phyloP scores from a whole-genome alignment of 768 basidiomycete genomes.

The Ramaria sp. region DNA sequence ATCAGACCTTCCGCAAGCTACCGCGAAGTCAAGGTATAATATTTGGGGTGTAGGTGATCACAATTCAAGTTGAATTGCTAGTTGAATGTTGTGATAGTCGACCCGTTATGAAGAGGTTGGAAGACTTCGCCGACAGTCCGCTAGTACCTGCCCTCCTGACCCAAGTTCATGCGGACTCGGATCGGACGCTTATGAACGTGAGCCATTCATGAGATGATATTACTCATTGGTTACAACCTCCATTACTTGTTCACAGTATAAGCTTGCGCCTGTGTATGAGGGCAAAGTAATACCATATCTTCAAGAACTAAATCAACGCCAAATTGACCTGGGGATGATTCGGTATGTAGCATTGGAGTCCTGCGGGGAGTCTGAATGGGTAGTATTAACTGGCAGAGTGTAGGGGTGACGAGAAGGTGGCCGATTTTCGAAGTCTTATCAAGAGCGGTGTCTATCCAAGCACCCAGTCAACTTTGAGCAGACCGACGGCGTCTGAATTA shows the following conservation, averaged over 20 bases:
- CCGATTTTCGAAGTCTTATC: conserved; percentile 13
- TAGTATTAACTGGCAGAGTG: not conserved
- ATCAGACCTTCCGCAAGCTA: conserved; percentile 29
- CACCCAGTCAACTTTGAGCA: conserved; percentile 12
- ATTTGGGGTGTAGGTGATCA: conserved; percentile 21
- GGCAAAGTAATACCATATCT: conserved; percentile 22
- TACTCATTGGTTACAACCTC: not conserved
- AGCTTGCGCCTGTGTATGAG: conserved; percentile 18
- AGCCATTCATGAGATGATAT: conserved; percentile 3
- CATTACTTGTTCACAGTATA: conserved; percentile 13
- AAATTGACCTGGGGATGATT: conserved; percentile 23
- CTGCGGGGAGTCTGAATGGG: not conserved
- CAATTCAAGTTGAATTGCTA: not conserved
- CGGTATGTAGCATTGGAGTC: conserved; percentile 12
- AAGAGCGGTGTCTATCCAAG: conserved; percentile 8
- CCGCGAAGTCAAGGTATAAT: conserved; percentile 22
- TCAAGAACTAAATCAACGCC: conserved; percentile 19
- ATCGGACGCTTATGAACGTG: conserved; percentile 20
- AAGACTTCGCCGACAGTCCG: conserved; percentile 23
- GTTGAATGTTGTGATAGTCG: conserved; percentile 13
- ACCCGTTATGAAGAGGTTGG: conserved; percentile 22
- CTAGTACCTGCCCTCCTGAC: conserved; percentile 23
- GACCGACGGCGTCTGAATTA: conserved; percentile 13
- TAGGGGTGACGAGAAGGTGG: conserved; percentile 15
- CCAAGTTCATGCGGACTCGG: conserved; percentile 21